A percentile compares a stretch with the other conserved stretches of the same genome.
These are phyloP conservation scores for Biancaea sappan DNA, from an alignment of 306 rosid genomes.

Conservation along the genomic window DNA sequence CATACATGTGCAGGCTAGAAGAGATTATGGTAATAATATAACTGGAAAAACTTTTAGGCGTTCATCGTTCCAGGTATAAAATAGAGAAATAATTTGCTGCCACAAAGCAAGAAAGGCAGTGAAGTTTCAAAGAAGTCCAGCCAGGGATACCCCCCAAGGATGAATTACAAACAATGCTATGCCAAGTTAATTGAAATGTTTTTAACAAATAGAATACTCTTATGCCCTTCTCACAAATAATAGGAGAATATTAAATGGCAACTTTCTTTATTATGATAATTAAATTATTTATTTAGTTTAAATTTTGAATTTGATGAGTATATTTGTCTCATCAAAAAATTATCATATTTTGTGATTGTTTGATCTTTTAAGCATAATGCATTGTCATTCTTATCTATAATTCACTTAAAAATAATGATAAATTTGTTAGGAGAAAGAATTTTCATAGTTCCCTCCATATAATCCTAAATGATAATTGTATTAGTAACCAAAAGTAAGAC, in stretches of 20 bases:
- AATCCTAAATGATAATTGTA: background rate
- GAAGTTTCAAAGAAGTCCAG: conserved; percentile 38
- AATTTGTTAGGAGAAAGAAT: background rate
- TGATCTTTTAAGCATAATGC: too few species aligned
- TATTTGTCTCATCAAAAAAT: too few species aligned
- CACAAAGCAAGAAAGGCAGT: conserved; percentile 40
- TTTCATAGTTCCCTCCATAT: background rate
- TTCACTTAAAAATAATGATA: background rate
- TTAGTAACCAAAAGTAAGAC: background rate
- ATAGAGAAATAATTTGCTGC: background rate
- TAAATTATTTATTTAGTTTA: too few species aligned
- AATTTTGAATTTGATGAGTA: too few species aligned
- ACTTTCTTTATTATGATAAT: too few species aligned
- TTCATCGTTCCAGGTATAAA: background rate
- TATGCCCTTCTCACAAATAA: too few species aligned
- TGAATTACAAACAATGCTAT: background rate
- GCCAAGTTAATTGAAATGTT: background rate
- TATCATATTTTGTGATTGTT: too few species aligned
- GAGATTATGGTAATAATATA: too few species aligned
- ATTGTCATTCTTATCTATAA: too few species aligned
- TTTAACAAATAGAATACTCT: too few species aligned
- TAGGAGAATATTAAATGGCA: too few species aligned
- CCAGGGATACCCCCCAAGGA: conserved; percentile 42
- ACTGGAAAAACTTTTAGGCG: too few species aligned
- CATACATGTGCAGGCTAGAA: background rate